Conservation (phyloP, 140 eudicot species). For the Oenanthe javanica region DNA sequence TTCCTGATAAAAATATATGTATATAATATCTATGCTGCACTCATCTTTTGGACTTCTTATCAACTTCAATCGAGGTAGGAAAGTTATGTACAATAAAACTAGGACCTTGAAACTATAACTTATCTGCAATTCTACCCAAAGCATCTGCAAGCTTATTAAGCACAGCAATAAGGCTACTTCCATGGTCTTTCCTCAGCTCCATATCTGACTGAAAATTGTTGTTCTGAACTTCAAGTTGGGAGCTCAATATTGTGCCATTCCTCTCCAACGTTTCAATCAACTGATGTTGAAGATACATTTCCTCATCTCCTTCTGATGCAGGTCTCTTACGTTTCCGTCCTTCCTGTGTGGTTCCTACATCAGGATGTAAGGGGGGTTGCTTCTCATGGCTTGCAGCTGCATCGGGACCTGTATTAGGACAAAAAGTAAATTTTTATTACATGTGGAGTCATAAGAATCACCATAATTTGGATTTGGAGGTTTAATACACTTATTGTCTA, state of each 20-base stretch:
- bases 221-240: constrained; percentile 82
- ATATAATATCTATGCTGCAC: constrained; percentile 8
- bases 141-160: constrained; percentile 91
- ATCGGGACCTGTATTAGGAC: neutral
- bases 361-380: constrained; percentile 24
- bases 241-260: constrained; percentile 54
- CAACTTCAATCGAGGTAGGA: constrained; percentile 2
- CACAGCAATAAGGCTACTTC: constrained; percentile 50
- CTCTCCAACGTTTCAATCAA: constrained; percentile 67
- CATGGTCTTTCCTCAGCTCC: constrained; percentile 67
- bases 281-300: constrained; percentile 31
- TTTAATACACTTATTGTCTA: neutral
- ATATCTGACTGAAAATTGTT: constrained; percentile 51
- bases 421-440: neutral
- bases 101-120: constrained; percentile 41
- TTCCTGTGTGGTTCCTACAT: constrained; percentile 22
- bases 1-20: neutral
- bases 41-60: constrained; percentile 8
- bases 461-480: neutral
- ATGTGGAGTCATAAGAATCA: neutral
- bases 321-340: constrained; percentile 55
- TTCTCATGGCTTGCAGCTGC: constrained; percentile 34
- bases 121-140: constrained; percentile 83
- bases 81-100: constrained; percentile 33
- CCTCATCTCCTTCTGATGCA: constrained; percentile 28